Evolutionary conservation across 208 protist genomes (phyloP).

Genomic region (Acanthamoeba healyi): DNA sequence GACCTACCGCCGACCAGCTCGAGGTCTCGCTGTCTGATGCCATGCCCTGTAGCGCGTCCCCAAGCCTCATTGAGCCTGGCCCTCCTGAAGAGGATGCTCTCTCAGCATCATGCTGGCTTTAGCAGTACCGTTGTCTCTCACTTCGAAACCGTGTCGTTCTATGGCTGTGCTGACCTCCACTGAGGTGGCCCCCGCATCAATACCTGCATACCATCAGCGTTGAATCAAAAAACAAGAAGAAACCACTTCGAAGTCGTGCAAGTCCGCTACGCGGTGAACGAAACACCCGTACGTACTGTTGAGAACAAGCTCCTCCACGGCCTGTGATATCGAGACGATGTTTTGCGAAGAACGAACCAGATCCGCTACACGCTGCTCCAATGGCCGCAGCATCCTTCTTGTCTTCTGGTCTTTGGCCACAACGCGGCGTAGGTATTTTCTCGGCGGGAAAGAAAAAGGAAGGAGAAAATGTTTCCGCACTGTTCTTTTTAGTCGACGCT

Average conservation of each 20-base stretch:
- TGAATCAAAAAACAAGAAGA: not conserved
- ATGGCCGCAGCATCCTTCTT: not conserved
- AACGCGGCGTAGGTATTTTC: no score
- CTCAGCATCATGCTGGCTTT: no score
- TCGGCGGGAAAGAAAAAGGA: no score
- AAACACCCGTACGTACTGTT: slow-evolving; percentile 52
- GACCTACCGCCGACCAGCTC: slow-evolving; percentile 14
- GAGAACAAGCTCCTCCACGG: slow-evolving; percentile 52
- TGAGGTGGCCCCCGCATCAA: slow-evolving; percentile 4
- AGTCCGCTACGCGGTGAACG: no score
- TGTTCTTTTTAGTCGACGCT: slow-evolving; percentile 10
- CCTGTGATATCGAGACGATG: slow-evolving; percentile 9
- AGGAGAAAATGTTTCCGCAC: no score
- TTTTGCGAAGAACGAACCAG: slow-evolving; percentile 37
- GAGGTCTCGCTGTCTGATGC: slow-evolving; percentile 12
- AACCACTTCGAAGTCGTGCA: no score
- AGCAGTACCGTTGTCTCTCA: slow-evolving; percentile 49
- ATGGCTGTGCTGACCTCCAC: slow-evolving; percentile 19
- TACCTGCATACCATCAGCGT: not conserved
- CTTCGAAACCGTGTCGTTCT: not conserved
- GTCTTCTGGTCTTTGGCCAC: no score
- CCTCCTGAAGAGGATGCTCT: no score
- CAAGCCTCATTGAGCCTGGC: no score
- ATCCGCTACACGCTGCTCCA: not conserved
- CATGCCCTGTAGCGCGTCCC: not conserved